Evolutionary conservation across 192 early-diverging fungal species (phyloP), one percentile per base, ranked within the genome.

Genomic region (Backusella mclennaniae): DNA sequence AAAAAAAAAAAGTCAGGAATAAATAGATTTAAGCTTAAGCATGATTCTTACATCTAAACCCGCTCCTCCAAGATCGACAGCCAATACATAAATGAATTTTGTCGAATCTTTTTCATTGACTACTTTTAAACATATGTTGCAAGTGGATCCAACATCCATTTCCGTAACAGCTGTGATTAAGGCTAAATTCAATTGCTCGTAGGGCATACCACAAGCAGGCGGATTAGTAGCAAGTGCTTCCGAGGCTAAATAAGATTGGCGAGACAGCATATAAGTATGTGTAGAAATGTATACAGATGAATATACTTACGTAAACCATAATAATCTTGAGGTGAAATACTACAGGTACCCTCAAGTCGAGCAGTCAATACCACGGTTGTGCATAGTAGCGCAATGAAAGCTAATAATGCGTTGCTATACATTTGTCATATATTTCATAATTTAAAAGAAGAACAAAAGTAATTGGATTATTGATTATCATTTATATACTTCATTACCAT

Each of bases 141-240:
- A 89, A 42, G 84, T 84, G 1, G 80, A 77, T 19, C 70, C 73
- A 31, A 70, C 83, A 68, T 85, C 73, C 77, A 89, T 80, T 0
- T 71, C 56, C 66, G 84, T 83, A 19, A 85, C 85, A 1, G 88
- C 88, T 1, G 88, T 89, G 67, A 89, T 88, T 11, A 87, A 80
- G 14, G 84, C 79, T 9, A 88, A 19, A 67, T 89, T 84, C 26
- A 89, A 79, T 46, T 82, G 59, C 1, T 77, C 82, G 35, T 87
- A 89, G 1, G 88, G 84, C 84, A 88, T 88, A 33, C 88, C 88
- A 71, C 88, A 89, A 14, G 83, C 82, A 4, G 87, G 87, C 11
- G 88, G 88, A 75, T 87, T 89, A 56, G 76, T 80, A 15, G 69
- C 69, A 3, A 89, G 73, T 9, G 71, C 71, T 15, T 67, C 71